Evolutionary conservation across 2,329 filamentous ascomycete genomes (phyloP), one percentile per base, ranked within the genome.

Genomic region (Rosellinia necatrix): DNA sequence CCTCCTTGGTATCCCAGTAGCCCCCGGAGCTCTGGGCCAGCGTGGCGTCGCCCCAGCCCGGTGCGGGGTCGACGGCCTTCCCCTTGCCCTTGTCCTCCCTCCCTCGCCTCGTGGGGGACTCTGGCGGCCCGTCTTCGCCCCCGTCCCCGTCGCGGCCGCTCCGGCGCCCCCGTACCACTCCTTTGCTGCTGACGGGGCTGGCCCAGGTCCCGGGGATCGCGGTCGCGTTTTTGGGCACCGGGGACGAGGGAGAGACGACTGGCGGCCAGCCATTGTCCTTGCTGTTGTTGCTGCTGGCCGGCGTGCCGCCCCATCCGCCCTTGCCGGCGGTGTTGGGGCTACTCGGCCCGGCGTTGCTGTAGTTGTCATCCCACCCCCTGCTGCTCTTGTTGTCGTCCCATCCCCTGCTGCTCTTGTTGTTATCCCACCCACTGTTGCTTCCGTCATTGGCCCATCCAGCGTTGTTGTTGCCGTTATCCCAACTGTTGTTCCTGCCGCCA

Each of bases 1-100:
- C 60, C 24, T 53, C 58, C 10, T 42, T n/a, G 6, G 48, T 51
- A n/a, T 67, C 59, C 57, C 64, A 70, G 17, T 49, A 65, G 9
- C 67, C 67, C 13, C 63, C 61, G 2, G 67, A 64, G 15, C 55
- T 64, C 58, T 68, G 65, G 3, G 68, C 68, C 17, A 59, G 48
- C 4, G 37, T 49, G 1, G 30, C 2, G 37, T 68, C 66, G 7
- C 49, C 53, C 64, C 66, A 67, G 30, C 48, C 38, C 3, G 22
- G 8, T n/a, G 49, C 55, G 1, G 30, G 27, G 21, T 42, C 32
- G 40, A 58, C 52, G 1, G 56, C 46, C 15, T 62, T 55, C 8
- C 57, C 48, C 19, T 61, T 54, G 17, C 48, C 44, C 29, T 56
- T 49, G 25, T 34, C 24, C 4, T 34, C 24, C 4, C 44, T 56